Evolutionary conservation across 2,329 filamentous ascomycete genomes (phyloP), one percentile per base, ranked within the genome.

Genomic region (Teratosphaeria viscida): DNA sequence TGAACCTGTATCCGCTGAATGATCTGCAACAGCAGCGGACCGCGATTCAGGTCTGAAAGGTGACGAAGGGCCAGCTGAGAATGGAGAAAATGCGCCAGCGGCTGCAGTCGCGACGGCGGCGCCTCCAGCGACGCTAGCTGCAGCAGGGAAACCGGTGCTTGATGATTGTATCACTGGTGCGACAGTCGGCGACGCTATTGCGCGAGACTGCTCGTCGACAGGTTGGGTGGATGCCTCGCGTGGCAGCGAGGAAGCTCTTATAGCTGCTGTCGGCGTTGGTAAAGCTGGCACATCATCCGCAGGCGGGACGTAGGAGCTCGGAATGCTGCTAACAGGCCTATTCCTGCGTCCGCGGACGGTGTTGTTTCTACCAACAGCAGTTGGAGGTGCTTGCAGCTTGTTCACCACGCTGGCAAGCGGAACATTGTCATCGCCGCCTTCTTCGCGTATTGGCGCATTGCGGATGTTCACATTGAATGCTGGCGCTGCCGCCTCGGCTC

Each of bases 271-370:
- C 3, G 43, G 43, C 7, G 43, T 19, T 10, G 43, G 43, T 5
- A 49, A 19, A 19, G 43, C 43, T 10, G 43, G 43, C 16, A 49
- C 43, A 19, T 49, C 43, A 49, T 49, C 43, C 16, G 43, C 23
- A 29, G 57, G 57, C n/a, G 57, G 52, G 52, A 55, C 32, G 39
- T 43, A 57, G 19, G 32, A 60, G 55, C 57, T 65, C 47, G 67
- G 60, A 57, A 94, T 92, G 58, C 96, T 86, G 1, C 92, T 96
- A 74, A 95, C 95, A 61, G 92, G 85, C 63, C 95, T 90, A 72
- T 97, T 92, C 70, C 94, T 84, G 62, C 94, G 87, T 57, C 94
- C 94, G 65, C 94, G 84, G 16, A 95, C 79, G 14, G 91, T 96
- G 54, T 89, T 87, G 14, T 83, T 77, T 61, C 75, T 73, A 49